Evolutionary conservation across 2,329 filamentous ascomycete species (phyloP).

Genomic region (Venturia nashicola): DNA sequence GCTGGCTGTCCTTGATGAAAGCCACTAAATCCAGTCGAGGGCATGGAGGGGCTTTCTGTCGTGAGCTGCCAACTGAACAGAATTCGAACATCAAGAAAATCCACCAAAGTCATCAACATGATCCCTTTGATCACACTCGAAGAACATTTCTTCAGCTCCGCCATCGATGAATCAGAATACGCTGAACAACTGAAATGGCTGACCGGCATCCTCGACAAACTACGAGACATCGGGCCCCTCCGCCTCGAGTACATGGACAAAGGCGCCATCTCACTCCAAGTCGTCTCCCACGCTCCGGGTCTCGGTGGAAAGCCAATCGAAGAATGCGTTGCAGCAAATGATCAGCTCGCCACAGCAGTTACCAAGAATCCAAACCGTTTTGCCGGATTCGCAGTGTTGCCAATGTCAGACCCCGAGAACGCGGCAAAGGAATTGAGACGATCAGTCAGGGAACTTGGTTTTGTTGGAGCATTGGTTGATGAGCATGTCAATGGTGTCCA

Average conservation of each 20-base stretch:
- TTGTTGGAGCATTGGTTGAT: slow-evolving; percentile 37
- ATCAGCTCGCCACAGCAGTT: slow-evolving; percentile 22
- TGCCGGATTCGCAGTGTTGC: slow-evolving; percentile 31
- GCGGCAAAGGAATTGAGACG: slow-evolving; percentile 27
- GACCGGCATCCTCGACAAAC: slow-evolving; percentile 9
- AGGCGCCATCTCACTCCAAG: slow-evolving; percentile 16
- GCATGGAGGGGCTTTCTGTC: too few species aligned
- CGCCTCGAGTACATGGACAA: slow-evolving; percentile 18
- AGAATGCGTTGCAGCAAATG: slow-evolving; percentile 17
- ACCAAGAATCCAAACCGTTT: slow-evolving; percentile 24
- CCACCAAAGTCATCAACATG: slow-evolving; percentile 6
- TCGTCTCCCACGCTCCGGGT: slow-evolving; percentile 21
- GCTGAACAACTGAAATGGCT: slow-evolving; percentile 9
- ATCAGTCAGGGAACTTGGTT: slow-evolving; percentile 31
- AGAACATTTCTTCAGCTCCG: slow-evolving; percentile 25
- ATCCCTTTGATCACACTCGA: slow-evolving; percentile 27
- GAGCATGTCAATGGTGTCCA: slow-evolving; percentile 27
- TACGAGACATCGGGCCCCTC: slow-evolving; percentile 14
- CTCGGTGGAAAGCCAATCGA: background rate
- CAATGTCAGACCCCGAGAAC: slow-evolving; percentile 24
- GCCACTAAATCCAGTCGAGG: too few species aligned
- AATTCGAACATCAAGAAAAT: too few species aligned
- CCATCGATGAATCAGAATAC: slow-evolving; percentile 13
- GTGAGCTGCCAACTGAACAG: too few species aligned
- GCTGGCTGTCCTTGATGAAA: too few species aligned